phyloP scores from a whole-genome alignment of 2,329 filamentous ascomycete genomes.

The Ilyonectria destructans region DNA sequence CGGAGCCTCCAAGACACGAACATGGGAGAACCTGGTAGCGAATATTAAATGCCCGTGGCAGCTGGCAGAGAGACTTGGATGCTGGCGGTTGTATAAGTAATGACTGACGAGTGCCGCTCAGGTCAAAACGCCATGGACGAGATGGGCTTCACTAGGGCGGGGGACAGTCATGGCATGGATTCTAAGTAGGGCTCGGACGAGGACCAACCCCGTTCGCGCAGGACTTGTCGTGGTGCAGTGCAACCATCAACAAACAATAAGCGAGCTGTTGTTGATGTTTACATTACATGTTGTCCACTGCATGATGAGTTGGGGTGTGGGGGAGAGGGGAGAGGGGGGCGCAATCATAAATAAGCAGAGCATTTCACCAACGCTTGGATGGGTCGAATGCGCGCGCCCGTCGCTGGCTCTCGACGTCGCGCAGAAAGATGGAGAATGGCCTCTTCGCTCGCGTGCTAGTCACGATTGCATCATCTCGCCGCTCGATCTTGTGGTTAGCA shows the following conservation, averaged over 20 bases:
- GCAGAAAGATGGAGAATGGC: not conserved
- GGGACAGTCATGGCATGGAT: not conserved
- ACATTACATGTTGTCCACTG: constrained; percentile 25
- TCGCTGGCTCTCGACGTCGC: not conserved
- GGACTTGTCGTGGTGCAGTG: not conserved
- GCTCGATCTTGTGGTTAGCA: not conserved
- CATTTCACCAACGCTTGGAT: not conserved
- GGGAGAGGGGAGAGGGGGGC: constrained; percentile 21
- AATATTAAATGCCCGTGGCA: not conserved
- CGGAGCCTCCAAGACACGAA: not conserved
- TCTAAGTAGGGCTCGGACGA: not conserved
- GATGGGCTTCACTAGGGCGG: not conserved
- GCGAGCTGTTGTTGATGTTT: constrained; percentile 40
- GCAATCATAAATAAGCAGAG: constrained; percentile 14
- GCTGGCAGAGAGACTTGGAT: not conserved
- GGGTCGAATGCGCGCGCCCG: not conserved
- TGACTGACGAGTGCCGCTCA: not conserved
- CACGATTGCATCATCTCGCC: not conserved
- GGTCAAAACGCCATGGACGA: not conserved
- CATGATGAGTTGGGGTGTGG: constrained; percentile 41
- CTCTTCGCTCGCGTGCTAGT: not conserved
- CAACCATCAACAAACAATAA: constrained; percentile 23
- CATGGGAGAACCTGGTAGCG: not conserved
- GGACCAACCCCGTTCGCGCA: constrained; percentile 1
- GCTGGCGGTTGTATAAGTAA: not conserved